A percentile compares a stretch with the other conserved stretches of the same genome.
phyloP scores from a whole-genome alignment of 2,329 filamentous ascomycete genomes.

The Penicillium sp. region DNA sequence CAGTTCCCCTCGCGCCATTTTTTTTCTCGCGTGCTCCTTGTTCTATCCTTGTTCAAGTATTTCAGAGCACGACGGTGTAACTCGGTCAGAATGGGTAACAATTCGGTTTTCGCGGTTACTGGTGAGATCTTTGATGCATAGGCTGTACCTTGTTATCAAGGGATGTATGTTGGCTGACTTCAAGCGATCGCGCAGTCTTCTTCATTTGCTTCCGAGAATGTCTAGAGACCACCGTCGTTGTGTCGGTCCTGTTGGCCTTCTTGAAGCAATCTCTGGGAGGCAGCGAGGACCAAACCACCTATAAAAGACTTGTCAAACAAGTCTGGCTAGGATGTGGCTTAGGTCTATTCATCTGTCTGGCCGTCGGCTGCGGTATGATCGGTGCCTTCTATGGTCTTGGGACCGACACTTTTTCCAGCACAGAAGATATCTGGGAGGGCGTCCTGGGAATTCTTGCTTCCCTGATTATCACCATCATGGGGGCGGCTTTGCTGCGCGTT shows the following conservation, averaged over 20 bases:
- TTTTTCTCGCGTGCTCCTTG: background rate
- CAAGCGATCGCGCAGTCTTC: slow-evolving; percentile 24
- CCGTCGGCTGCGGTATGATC: slow-evolving; percentile 70
- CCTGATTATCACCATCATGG: slow-evolving; percentile 81
- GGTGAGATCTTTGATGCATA: slow-evolving; percentile 11
- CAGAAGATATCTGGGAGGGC: slow-evolving; percentile 82
- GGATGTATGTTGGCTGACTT: background rate
- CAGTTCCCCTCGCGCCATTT: background rate
- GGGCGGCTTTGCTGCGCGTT: slow-evolving; percentile 77
- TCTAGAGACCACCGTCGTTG: slow-evolving; percentile 80
- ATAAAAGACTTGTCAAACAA: slow-evolving; percentile 71
- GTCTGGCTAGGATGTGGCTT: slow-evolving; percentile 69
- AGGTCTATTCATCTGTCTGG: slow-evolving; percentile 68
- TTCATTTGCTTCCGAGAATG: slow-evolving; percentile 70
- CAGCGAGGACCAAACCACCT: slow-evolving; percentile 62
- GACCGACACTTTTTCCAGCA: slow-evolving; percentile 66
- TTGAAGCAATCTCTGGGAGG: slow-evolving; percentile 79
- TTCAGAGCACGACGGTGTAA: background rate
- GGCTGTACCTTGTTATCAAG: background rate
- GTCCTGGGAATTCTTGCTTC: slow-evolving; percentile 75
- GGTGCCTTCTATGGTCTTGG: slow-evolving; percentile 74
- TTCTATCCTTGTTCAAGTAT: background rate
- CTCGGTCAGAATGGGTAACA: slow-evolving; percentile 21
- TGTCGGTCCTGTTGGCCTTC: slow-evolving; percentile 84
- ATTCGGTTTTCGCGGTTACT: slow-evolving; percentile 27